These are phyloP conservation scores for Aspergillus brunneoviolaceus DNA, from an alignment of 2,329 filamentous ascomycete genomes.

Conservation along the genomic window DNA sequence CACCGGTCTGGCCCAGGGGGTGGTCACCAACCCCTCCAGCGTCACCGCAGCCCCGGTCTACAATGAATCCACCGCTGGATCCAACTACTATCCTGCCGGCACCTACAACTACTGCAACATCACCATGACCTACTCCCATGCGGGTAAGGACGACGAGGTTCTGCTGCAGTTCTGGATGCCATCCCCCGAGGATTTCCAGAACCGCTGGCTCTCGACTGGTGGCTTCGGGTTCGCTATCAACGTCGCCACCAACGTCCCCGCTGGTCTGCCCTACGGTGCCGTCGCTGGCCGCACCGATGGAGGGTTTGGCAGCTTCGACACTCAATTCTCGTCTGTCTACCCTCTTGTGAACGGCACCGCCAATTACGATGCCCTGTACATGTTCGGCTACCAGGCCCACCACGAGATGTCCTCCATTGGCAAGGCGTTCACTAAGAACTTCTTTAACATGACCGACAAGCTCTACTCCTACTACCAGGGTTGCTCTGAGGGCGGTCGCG, in stretches of 20 bases:
- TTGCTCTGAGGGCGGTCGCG: slow-evolving; percentile 56
- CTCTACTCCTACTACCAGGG: slow-evolving; percentile 53
- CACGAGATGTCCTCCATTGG: slow-evolving; percentile 53
- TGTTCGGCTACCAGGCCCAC: slow-evolving; percentile 46
- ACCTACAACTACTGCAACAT: slow-evolving; percentile 44
- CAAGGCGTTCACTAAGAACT: slow-evolving; percentile 44
- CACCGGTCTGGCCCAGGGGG: neutral
- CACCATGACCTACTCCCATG: slow-evolving; percentile 48
- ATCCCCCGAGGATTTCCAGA: slow-evolving; percentile 44
- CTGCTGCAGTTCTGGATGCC: slow-evolving; percentile 46
- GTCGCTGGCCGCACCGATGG: slow-evolving; percentile 4
- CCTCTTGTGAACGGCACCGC: slow-evolving; percentile 2
- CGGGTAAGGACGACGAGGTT: slow-evolving; percentile 40
- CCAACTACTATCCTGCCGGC: slow-evolving; percentile 16
- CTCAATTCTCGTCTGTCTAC: slow-evolving; percentile 1
- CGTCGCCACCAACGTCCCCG: slow-evolving; percentile 7
- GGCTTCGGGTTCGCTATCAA: slow-evolving; percentile 51
- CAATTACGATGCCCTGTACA: slow-evolving; percentile 2
- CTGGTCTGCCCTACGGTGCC: slow-evolving; percentile 7
- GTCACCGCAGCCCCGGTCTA: slow-evolving; percentile 1
- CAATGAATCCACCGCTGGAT: slow-evolving; percentile 5
- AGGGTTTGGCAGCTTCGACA: slow-evolving; percentile 7
- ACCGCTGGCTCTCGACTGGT: slow-evolving; percentile 49
- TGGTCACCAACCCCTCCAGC: slow-evolving; percentile 4
- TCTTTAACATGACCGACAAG: slow-evolving; percentile 38